Base-by-base conservation (phyloP, 2,329 filamentous ascomycete species). In the Colletotrichum phormii region DNA sequence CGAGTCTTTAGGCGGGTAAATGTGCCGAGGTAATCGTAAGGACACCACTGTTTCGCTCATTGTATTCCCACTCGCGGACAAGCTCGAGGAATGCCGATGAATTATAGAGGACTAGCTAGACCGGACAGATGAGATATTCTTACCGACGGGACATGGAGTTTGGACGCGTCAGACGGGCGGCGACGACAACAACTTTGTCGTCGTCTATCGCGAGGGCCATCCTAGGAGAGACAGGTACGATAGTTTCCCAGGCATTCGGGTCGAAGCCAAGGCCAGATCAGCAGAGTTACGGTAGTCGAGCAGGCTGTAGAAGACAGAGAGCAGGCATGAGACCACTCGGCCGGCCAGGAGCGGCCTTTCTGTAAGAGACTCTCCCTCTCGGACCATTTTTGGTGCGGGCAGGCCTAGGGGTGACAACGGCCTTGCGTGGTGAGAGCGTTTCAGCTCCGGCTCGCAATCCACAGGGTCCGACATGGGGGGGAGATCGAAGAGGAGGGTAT, bases 381-480 rank as follows among this genome's bases (percentile, higher is more conserved):
- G 31, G 22, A 9, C 22, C n/a, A 24, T 11, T 13, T 13, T 26
- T n/a, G 18, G 35, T 24, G 24, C 35, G 9, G 51, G 12, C 33
- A 33, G 42, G 60, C 54, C 46, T 22, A 37, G 3, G 54, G 22
- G n/a, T 68, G 35, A 58, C 35, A 60, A 22, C 46, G 49, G 60
- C 60, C 35, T 64, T 22, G 60, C 11, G 24, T 51, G 60, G 49
- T 65, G 55, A 71, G 55, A 18, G 15, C 61, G 71, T 70, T 70
- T 72, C 71, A 65, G 60, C 8, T 35, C 29, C 29, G n/a, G 61
- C 29, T 42, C 46, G 8, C 9, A 35, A 55, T 55, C 46, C 63
- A 24, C 55, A 55, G 15, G 63, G 49, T 18, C 63, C 46, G 26
- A 49, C 35, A 42, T 12, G 22, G 22, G 31, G 35, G 57, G 26